A percentile compares a stretch with the other conserved stretches of the same genome.
Evolutionary conservation across 2,329 filamentous ascomycete genomes (phyloP).

Genomic region (Salinomyces thailandicus): DNA sequence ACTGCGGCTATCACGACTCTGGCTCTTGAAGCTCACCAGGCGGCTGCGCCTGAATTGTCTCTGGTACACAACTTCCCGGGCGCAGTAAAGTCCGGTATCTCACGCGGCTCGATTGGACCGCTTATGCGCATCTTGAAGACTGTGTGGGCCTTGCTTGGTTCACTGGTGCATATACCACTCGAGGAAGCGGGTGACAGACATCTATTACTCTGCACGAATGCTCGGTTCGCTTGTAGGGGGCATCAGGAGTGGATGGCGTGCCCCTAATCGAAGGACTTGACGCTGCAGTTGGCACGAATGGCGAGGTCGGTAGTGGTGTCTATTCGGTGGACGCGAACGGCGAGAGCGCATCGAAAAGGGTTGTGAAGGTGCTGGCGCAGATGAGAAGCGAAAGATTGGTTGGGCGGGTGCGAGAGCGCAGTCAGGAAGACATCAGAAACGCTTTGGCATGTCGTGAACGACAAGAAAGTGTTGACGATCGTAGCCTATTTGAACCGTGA

Average conservation of each 20-base stretch:
- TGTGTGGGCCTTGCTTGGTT: constrained; percentile 9
- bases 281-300: constrained; percentile 18
- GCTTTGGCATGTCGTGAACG: too few species aligned
- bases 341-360: constrained; percentile 18
- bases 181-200: constrained; percentile 28
- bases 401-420: constrained; percentile 7
- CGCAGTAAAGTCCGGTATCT: constrained; percentile 16
- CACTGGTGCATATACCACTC: constrained; percentile 14
- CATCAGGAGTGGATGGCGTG: not conserved
- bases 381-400: constrained; percentile 25
- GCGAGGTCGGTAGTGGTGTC: constrained; percentile 24
- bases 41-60: constrained; percentile 16
- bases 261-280: constrained; percentile 3
- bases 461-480: too few species aligned
- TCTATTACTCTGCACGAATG: constrained; percentile 28
- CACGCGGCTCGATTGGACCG: constrained; percentile 9
- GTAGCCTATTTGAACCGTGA: too few species aligned
- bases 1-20: constrained; percentile 18
- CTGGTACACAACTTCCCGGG: constrained; percentile 26
- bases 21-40: constrained; percentile 15
- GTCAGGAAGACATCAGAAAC: constrained; percentile 1
- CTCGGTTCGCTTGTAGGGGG: too few species aligned
- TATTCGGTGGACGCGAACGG: constrained; percentile 22
- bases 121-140: constrained; percentile 8
- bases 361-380: constrained; percentile 20